Conservation (phyloP, 176 grass and related monocot species). For the Avena eriantha region DNA sequence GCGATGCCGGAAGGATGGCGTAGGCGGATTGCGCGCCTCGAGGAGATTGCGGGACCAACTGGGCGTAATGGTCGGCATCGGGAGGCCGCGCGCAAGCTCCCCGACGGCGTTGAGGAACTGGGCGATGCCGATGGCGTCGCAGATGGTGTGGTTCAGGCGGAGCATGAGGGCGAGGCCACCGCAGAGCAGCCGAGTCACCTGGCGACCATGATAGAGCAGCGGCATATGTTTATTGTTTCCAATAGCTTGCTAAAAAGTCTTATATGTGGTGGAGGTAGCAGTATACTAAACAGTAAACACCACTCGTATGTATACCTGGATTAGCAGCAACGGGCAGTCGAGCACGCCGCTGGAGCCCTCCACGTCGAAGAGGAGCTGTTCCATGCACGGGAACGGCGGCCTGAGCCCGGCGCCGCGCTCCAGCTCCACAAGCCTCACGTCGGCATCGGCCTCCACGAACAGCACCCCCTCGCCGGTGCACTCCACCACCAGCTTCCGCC, state of each 20-base stretch:
- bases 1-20: slow-evolving; percentile 30
- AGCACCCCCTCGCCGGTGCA: slow-evolving; percentile 56
- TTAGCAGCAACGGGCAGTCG: slow-evolving; percentile 39
- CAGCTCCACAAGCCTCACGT: slow-evolving; percentile 43
- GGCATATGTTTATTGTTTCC: not conserved
- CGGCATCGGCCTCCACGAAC: slow-evolving; percentile 66
- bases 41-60: slow-evolving; percentile 58
- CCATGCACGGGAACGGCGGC: slow-evolving; percentile 49
- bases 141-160: slow-evolving; percentile 55
- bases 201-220: not conserved
- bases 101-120: slow-evolving; percentile 45
- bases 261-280: no score
- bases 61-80: not conserved
- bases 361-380: slow-evolving; percentile 50
- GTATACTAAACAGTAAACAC: no score
- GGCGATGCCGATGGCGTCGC: slow-evolving; percentile 41
- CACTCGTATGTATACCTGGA: slow-evolving; percentile 33
- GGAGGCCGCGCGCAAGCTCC: slow-evolving; percentile 34
- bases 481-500: slow-evolving; percentile 53
- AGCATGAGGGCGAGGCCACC: slow-evolving; percentile 55
- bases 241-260: no score
- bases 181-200: slow-evolving; percentile 60
- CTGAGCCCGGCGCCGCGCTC: not conserved
- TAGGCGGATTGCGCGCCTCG: slow-evolving; percentile 22
- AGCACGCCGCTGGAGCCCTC: not conserved